Conservation (phyloP, 306 rosid species). For the Fragaria vesca region DNA sequence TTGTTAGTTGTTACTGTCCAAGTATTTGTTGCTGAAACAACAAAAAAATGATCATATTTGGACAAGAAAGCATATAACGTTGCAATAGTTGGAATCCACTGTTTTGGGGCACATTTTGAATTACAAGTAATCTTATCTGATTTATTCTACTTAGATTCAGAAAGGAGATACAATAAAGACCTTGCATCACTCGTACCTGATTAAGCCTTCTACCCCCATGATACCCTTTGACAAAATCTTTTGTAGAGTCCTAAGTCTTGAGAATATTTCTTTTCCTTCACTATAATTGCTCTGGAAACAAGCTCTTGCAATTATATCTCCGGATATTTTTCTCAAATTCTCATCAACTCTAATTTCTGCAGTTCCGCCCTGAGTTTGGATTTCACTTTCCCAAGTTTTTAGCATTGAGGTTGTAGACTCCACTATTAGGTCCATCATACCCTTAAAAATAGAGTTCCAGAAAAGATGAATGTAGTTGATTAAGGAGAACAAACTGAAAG, state of each 20-base stretch:
- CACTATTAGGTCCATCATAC: constrained; percentile 49
- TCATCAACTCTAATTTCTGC: constrained; percentile 45
- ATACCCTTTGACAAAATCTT: constrained; percentile 27
- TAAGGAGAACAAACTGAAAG: background rate
- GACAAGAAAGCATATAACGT: too few relatives aligned
- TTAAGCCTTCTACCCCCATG: constrained; percentile 44
- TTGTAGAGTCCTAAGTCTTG: constrained; percentile 47
- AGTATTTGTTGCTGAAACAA: background rate
- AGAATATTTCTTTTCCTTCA: constrained; percentile 51
- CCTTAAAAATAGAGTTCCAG: constrained; percentile 27
- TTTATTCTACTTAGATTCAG: background rate
- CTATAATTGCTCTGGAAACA: constrained; percentile 58
- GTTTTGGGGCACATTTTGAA: background rate
- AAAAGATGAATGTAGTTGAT: background rate
- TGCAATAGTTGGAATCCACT: background rate
- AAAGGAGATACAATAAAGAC: background rate
- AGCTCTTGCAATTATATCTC: constrained; percentile 50
- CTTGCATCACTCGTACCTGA: background rate
- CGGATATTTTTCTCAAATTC: constrained; percentile 47
- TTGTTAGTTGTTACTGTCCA: background rate
- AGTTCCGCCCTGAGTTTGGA: constrained; percentile 36
- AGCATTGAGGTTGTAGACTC: constrained; percentile 41
- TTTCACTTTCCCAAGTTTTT: constrained; percentile 47
- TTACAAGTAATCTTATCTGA: background rate
- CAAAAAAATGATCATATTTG: background rate